Evolutionary conservation across 495 filamentous ascomycete genomes (phyloP), one percentile per base, ranked within the genome.

Genomic region (Pyronema omphalodes): DNA sequence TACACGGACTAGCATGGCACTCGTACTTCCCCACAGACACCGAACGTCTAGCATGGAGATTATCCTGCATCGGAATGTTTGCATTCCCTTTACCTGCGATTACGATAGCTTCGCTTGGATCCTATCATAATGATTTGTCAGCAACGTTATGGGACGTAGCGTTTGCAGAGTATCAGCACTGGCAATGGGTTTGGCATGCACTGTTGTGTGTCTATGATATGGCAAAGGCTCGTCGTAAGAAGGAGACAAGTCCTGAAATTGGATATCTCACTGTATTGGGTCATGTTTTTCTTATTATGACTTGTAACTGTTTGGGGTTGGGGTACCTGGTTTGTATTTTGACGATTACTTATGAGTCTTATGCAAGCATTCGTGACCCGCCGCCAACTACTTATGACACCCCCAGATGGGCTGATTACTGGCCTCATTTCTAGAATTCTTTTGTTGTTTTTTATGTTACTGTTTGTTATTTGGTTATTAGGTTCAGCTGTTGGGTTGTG

Each of bases 1-100:
- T 57, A 3, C 57, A 59, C 12, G 54, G 54, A 11, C 7, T n/a
- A 11, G 57, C 57, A 12, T 59, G 57, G 57, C 41, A 37, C 1
- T 3, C 11, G 0, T 15, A 57, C 14, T 59, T 59, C 33, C 54
- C 57, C 7, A 53, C 17, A 1, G 1, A 6, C 17, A 1, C 44
- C 0, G 54, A 59, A 36, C 9, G 6, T 7, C 29, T 11, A 19
- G 6, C 56, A 6, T 59, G 57, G 57, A 17, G 41, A 36, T 3
- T 33, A 7, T 52, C 48, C 8, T 56, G 50, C 9, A 11, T 59
- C 3, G 55, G 55, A 43, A 52, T 56, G 54, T 40, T 34, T 15
- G 9, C 53, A 5, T 57, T 44, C 47, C 55, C 49, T 18, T 12
- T 53, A 45, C 9, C 43, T 7, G 15, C 14, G 7, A 45, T 45